Evolutionary conservation across 2,329 filamentous ascomycete genomes (phyloP), one percentile per base, ranked within the genome.

Genomic region (Fusarium austroafricanum): DNA sequence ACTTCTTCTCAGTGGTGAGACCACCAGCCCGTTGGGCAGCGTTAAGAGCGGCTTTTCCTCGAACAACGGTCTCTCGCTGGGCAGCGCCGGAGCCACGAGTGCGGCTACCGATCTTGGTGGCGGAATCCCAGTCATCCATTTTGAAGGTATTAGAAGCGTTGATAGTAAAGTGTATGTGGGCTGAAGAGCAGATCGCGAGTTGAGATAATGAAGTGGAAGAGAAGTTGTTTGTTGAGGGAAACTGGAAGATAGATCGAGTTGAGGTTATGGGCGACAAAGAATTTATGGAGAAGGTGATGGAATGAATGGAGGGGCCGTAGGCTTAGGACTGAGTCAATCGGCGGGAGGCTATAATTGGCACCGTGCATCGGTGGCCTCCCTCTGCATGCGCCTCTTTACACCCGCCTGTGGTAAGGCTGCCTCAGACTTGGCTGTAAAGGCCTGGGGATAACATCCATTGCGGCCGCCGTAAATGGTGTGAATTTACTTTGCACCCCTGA

Each of bases 101-200:
- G 83, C 92, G 95, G 88, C 89, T 93, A 77, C 96, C 96, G 78
- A 99, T 98, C 87, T 96, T 97, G 83, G 94, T 97, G 74, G 92
- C 89, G 73, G 83, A 81, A 75, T 97, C 92, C 94, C 95, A 98
- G 76, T 97, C 93, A 53, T 79, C 80, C 87, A 91, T 89, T 52
- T 76, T 74, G 53, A 53, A 51, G 55, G 26, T 65, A 56, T 28
- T 89, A 89, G 88, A 43, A 73, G 81, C 73, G 77, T 56, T 62
- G 69, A 72, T 61, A 39, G 49, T 40, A 49, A 37, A 54, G 43
- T 44, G 26, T 33, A 35, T 39, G 52, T 51, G 50, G 51, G 52
- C 57, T 20, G 17, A 10, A 18, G 35, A 46, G 56, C 17, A 40
- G 20, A 35, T 31, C 42, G 29, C 21, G 44, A 15, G 35, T 49